phyloP scores from a whole-genome alignment of 2,329 filamentous ascomycete species.

The Neurospora crassa region DNA sequence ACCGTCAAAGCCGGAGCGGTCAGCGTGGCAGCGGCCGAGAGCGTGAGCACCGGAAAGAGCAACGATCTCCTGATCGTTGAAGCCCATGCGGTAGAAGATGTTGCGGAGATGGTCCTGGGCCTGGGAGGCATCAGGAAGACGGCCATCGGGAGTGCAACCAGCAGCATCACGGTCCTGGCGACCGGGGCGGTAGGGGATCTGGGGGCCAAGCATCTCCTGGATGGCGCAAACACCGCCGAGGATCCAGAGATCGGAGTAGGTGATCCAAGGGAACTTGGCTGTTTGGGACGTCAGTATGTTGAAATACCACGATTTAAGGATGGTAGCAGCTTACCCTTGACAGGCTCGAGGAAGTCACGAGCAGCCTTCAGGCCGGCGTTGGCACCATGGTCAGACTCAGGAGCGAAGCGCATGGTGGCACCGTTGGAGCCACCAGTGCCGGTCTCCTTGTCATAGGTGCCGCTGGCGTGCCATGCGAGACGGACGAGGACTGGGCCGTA shows the following conservation, averaged over 20 bases:
- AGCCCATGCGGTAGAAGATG: conserved; percentile 96
- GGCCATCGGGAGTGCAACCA: conserved; percentile 89
- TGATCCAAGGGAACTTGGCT: conserved; percentile 88
- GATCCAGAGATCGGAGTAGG: conserved; percentile 95
- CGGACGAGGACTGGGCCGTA: conserved; percentile 87
- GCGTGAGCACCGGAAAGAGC: conserved; percentile 80
- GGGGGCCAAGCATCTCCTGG: conserved; percentile 90
- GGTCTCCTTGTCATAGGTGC: conserved; percentile 84
- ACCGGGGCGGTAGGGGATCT: conserved; percentile 81
- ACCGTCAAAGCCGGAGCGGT: conserved; percentile 79
- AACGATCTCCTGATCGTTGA: conserved; percentile 94
- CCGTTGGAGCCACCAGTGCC: conserved; percentile 90
- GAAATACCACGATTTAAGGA: neutral
- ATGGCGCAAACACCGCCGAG: conserved; percentile 75
- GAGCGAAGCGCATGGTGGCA: conserved; percentile 91
- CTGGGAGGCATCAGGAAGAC: conserved; percentile 63
- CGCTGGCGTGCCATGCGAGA: conserved; percentile 88
- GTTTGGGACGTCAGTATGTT: conserved; percentile 16
- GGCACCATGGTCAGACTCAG: conserved; percentile 82
- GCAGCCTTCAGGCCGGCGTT: conserved; percentile 84
- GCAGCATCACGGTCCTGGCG: conserved; percentile 68
- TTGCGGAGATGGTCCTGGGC: conserved; percentile 71
- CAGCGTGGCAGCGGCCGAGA: conserved; percentile 76
- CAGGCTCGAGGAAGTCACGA: conserved; percentile 84
- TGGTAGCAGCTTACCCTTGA: conserved; percentile 56